A percentile compares a stretch with the other conserved stretches of the same genome.
phyloP scores from a whole-genome alignment of 2,329 filamentous ascomycete genomes.

The Arthrobotrys musiformis region DNA sequence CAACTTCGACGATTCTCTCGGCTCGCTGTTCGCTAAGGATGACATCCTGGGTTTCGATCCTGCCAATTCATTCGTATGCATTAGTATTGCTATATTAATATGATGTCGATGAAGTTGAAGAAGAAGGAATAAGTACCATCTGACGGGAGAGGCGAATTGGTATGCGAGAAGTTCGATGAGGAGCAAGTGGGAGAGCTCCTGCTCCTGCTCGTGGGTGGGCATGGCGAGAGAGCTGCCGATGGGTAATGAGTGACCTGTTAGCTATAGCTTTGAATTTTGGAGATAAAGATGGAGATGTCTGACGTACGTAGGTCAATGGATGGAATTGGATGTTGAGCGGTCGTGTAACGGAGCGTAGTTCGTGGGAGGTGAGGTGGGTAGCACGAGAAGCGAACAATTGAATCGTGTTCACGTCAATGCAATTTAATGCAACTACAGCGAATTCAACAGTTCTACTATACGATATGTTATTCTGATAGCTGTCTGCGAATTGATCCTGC shows the following conservation, averaged over 20 bases:
- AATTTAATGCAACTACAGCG: neutral
- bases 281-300: neutral
- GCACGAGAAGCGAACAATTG: neutral
- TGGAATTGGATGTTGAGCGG: neutral
- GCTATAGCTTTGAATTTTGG: conserved; percentile 55
- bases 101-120: conserved; percentile 5
- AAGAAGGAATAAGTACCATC: conserved; percentile 72
- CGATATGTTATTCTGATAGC: neutral
- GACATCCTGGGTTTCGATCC: conserved; percentile 98
- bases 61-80: neutral
- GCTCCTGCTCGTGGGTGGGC: conserved; percentile 86
- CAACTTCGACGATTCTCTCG: conserved; percentile 97
- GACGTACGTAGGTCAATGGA: conserved; percentile 8
- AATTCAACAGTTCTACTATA: neutral
- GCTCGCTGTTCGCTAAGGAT: conserved; percentile 95
- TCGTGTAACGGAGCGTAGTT: neutral
- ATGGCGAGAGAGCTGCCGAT: conserved; percentile 74
- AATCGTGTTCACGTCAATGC: neutral
- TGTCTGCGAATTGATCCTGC: neutral
- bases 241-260: conserved; percentile 37
- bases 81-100: neutral
- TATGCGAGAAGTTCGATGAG: conserved; percentile 98
- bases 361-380: neutral
- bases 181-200: conserved; percentile 95
- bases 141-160: conserved; percentile 97